Base-by-base conservation (phyloP, 2,329 filamentous ascomycete genomes). In the Calonectria pteridis region DNA sequence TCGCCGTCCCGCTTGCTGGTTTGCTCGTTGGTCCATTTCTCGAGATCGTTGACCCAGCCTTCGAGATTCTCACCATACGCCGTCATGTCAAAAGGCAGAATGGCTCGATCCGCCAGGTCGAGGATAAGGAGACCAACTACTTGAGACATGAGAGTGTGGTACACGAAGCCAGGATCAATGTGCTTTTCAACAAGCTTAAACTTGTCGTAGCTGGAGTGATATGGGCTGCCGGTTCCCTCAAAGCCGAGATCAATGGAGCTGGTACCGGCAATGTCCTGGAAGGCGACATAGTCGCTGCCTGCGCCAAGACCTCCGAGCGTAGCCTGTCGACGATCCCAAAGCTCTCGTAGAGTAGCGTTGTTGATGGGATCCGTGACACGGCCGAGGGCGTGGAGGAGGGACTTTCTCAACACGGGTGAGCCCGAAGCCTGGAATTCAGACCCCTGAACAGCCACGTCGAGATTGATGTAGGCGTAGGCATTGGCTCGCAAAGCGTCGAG, bases 191-290 rank as follows among this genome's bases (percentile, higher is more conserved):
- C 95, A 93, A 95, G 96, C 55, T 95, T 93, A 79, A 94, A 96
- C 68, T 92, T 97, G 82, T 98, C 96, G 84, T 98, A 97, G 84
- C 94, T 97, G 73, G 94, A 96, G 84, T 95, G 93, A 66, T 93
- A 92, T 0, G 96, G 95, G 79, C 90, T 93, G 14, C 87, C 84
- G 10, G 89, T 87, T 55, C 94, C 94, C 46, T 87, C 80, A 81
- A 99, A 98, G 33, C 91, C 90, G 77, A 99, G 91, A 82, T 98
- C 95, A 70, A 99, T 88, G 14, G 94, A 96, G 55, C 95, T 96
- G 10, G 93, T 95, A 67, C 97, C 97, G 0, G 95, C 95, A 65
- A 98, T 94, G 82, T 96, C 91, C 84, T 98, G 96, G 84, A 98
- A 99, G 2, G 95, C 92, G 3, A 95, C 94, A 79, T 95, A 97